These are phyloP conservation scores for Alectoria sarmentosa DNA, from an alignment of 495 filamentous ascomycete genomes.

Conservation along the genomic window DNA sequence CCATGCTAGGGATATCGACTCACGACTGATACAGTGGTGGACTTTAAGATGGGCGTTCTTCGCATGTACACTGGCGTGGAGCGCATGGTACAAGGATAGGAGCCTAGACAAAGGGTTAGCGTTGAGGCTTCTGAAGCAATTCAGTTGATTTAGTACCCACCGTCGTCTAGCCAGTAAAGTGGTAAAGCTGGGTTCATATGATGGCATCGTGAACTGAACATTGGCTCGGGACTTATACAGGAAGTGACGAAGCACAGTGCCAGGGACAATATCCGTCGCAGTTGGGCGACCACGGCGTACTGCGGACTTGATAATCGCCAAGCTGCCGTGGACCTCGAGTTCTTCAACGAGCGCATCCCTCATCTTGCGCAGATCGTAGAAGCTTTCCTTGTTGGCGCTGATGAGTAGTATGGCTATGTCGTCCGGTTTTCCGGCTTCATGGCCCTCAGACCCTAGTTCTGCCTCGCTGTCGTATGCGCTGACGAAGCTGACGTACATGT, in stretches of 20 bases:
- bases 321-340: slow-evolving; percentile 66
- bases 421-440: slow-evolving; percentile 48
- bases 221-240: slow-evolving; percentile 89
- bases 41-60: slow-evolving; percentile 81
- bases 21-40: slow-evolving; percentile 65
- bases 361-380: slow-evolving; percentile 84
- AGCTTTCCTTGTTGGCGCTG: slow-evolving; percentile 84
- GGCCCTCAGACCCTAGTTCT: slow-evolving; percentile 30
- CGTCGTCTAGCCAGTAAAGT: slow-evolving; percentile 57
- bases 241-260: slow-evolving; percentile 77
- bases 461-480: slow-evolving; percentile 37
- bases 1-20: slow-evolving; percentile 79
- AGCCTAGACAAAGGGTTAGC: too few relatives aligned
- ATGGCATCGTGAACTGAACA: slow-evolving; percentile 91
- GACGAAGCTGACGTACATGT: slow-evolving; percentile 98
- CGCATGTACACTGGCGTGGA: slow-evolving; percentile 77
- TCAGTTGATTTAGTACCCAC: too few relatives aligned
- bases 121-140: too few relatives aligned
- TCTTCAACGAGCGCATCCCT: slow-evolving; percentile 68
- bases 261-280: slow-evolving; percentile 69
- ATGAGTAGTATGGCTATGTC: slow-evolving; percentile 90
- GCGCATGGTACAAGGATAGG: slow-evolving; percentile 73
- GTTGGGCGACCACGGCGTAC: slow-evolving; percentile 62
- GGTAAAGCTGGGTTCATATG: slow-evolving; percentile 64
- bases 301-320: slow-evolving; percentile 66